Evolutionary conservation across 768 basidiomycete genomes (phyloP).

Genomic region (Auricularia sp.): DNA sequence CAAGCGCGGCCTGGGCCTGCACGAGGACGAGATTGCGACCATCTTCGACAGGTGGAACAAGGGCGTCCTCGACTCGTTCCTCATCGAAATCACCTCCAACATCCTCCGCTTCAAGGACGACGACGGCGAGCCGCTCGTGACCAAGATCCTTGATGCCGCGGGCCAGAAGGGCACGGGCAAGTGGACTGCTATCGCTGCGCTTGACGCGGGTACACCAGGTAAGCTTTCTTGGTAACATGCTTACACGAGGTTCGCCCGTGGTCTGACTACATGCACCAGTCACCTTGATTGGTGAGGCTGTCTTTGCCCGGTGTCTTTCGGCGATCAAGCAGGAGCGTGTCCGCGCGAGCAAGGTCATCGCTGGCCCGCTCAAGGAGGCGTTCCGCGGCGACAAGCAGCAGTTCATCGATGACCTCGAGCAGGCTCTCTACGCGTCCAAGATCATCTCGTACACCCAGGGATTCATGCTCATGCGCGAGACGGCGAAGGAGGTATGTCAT

Average conservation of each 20-base stretch:
- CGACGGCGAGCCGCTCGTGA: constrained; percentile 82
- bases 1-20: constrained; percentile 84
- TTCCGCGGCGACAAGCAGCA: constrained; percentile 98
- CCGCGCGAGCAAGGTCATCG: constrained; percentile 83
- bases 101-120: constrained; percentile 96
- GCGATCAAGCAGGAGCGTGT: constrained; percentile 93
- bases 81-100: constrained; percentile 95
- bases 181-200: constrained; percentile 96
- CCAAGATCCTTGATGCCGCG: constrained; percentile 91
- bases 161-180: constrained; percentile 99
- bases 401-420: constrained; percentile 98
- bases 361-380: constrained; percentile 82
- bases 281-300: constrained; percentile 97
- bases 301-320: constrained; percentile 96
- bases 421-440: constrained; percentile 98
- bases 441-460: constrained; percentile 99
- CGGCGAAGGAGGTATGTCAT: constrained; percentile 69
- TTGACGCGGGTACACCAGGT: constrained; percentile 87
- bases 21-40: constrained; percentile 82
- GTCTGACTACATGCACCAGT: constrained; percentile 36
- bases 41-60: constrained; percentile 96
- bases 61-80: constrained; percentile 98
- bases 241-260: constrained; percentile 2
- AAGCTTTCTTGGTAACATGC: constrained; percentile 16
- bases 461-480: constrained; percentile 99